phyloP scores from a whole-genome alignment of 208 protist genomes.

The Leishmania tarentolae region DNA sequence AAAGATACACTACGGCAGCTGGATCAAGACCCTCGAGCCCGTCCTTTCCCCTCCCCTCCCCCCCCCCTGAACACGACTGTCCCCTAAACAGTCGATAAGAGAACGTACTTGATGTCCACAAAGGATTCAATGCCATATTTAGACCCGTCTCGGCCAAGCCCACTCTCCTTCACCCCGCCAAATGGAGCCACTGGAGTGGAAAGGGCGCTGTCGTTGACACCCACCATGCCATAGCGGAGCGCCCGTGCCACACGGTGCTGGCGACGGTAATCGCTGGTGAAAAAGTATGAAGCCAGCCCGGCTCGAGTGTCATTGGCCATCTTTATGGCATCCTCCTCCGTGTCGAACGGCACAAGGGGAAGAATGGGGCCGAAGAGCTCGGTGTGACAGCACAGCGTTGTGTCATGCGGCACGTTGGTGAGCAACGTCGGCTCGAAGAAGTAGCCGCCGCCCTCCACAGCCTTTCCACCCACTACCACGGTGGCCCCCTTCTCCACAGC shows the following conservation, averaged over 20 bases:
- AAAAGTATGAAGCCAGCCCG: conserved; percentile 85
- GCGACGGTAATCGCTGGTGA: conserved; percentile 71
- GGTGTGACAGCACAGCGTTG: conserved; percentile 62
- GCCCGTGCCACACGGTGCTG: conserved; percentile 60
- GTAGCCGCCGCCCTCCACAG: conserved; percentile 47
- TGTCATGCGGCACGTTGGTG: conserved; percentile 55
- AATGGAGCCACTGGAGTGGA: conserved; percentile 78
- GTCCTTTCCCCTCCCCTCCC: neutral
- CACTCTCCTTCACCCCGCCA: conserved; percentile 91
- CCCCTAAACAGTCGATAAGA: conserved; percentile 60
- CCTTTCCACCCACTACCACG: conserved; percentile 66
- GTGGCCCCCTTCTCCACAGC: conserved; percentile 68
- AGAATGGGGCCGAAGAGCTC: conserved; percentile 94
- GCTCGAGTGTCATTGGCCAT: conserved; percentile 79
- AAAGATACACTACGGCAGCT: neutral
- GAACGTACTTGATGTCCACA: conserved; percentile 82
- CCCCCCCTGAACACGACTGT: neutral
- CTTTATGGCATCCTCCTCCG: conserved; percentile 67
- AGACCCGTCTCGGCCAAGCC: conserved; percentile 88
- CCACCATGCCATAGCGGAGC: conserved; percentile 87
- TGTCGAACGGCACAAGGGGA: conserved; percentile 69
- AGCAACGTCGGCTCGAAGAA: conserved; percentile 91
- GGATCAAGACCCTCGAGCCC: neutral
- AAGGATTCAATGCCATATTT: conserved; percentile 91
- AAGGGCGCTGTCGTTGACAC: conserved; percentile 73